Conservation (phyloP, 345 rosid genomes). For the Salix caprea region DNA sequence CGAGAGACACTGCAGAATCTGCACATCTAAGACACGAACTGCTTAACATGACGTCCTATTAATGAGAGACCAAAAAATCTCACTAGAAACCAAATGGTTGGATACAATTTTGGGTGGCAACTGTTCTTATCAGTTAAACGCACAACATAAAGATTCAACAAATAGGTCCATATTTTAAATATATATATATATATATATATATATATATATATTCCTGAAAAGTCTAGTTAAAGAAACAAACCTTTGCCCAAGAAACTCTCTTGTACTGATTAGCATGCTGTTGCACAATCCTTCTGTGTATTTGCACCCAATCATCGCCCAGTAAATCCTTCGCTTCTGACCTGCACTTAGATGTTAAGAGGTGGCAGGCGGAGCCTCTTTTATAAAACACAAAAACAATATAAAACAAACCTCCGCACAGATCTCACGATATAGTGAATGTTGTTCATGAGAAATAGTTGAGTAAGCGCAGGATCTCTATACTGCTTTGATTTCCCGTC, state of each 20-base stretch:
- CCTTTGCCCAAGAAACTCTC: constrained; percentile 98
- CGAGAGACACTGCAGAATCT: constrained; percentile 92
- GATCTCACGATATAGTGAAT: constrained; percentile 97
- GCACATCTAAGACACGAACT: constrained; percentile 21
- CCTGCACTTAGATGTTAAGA: constrained; percentile 36
- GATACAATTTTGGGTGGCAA: background rate
- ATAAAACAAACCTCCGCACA: constrained; percentile 62
- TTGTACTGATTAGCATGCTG: constrained; percentile 97
- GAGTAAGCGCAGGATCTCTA: constrained; percentile 86
- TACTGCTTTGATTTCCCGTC: constrained; percentile 97
- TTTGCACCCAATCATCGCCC: constrained; percentile 99
- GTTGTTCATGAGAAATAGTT: constrained; percentile 94
- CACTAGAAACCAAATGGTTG: background rate
- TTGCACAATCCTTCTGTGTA: constrained; percentile 87
- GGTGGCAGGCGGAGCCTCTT: background rate
- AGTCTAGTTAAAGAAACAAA: constrained; percentile 15
- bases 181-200: too few relatives aligned
- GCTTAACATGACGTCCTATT: constrained; percentile 4
- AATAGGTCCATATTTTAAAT: background rate
- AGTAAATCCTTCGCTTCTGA: constrained; percentile 92
- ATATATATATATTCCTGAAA: too few relatives aligned
- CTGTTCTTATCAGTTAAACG: background rate
- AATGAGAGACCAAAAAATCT: background rate
- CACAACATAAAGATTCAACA: background rate
- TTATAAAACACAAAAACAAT: constrained; percentile 4